Evolutionary conservation across 2,329 filamentous ascomycete species (phyloP).

Genomic region (Macrophomina phaseolina): DNA sequence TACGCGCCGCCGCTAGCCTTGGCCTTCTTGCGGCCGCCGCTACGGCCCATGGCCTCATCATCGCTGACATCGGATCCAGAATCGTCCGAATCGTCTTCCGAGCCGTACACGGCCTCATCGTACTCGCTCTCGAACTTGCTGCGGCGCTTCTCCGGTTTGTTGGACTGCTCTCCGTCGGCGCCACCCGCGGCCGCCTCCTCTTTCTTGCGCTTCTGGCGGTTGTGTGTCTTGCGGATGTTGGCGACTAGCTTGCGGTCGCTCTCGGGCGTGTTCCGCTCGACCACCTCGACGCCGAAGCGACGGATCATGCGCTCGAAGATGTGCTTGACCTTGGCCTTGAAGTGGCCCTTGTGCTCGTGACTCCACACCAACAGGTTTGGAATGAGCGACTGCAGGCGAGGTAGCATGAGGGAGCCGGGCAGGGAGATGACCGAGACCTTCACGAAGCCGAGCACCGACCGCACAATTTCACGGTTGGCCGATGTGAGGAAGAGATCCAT

Average conservation of each 20-base stretch:
- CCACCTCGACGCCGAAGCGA: conserved; percentile 80
- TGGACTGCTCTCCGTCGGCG: conserved; percentile 29
- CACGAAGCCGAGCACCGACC: conserved; percentile 91
- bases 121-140: conserved; percentile 88
- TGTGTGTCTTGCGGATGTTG: conserved; percentile 95
- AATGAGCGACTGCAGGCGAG: conserved; percentile 76
- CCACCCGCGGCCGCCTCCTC: conserved; percentile 62
- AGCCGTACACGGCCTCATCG: conserved; percentile 92
- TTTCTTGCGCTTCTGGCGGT: conserved; percentile 88
- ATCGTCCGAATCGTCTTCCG: conserved; percentile 57
- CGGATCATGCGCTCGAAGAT: conserved; percentile 94
- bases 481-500: conserved; percentile 96
- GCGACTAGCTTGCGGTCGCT: conserved; percentile 86
- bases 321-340: conserved; percentile 97
- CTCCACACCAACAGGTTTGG: conserved; percentile 95
- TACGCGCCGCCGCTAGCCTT: conserved; percentile 65
- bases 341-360: conserved; percentile 97
- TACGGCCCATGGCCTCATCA: conserved; percentile 54
- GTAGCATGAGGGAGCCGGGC: conserved; percentile 77
- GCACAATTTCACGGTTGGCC: conserved; percentile 96
- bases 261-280: conserved; percentile 83
- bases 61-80: conserved; percentile 42
- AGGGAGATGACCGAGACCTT: conserved; percentile 93
- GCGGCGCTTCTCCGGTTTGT: conserved; percentile 49
- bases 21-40: conserved; percentile 57